Base-by-base conservation (phyloP, 768 basidiomycete genomes). In the Rhodotorula paludigena region DNA sequence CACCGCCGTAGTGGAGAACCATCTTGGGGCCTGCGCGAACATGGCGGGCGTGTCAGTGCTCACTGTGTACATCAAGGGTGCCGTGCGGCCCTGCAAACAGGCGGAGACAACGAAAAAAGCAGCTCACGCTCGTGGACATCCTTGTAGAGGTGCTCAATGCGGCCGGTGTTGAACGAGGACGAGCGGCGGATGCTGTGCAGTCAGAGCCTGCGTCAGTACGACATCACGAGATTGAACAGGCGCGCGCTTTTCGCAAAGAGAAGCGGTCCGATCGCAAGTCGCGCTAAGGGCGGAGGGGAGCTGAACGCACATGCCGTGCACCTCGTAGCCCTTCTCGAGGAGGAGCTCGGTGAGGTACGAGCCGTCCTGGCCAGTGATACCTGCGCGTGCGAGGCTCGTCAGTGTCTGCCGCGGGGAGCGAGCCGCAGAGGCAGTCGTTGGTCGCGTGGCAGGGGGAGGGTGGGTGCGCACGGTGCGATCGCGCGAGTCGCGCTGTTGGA, bases 131-230 rank as follows among this genome's bases (percentile, higher is more conserved):
- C 90, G 75, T 94, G 92, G 74, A 89, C 88, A 79, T 96, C 93
- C 74, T 85, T 85, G 80, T 93, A 93, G 33, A 97, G 85, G 80
- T 96, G 90, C 75, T 94, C 88, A 75, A 98, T 82, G 76, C 93
- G 88, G 74, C 89, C 89, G 62, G 93, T 98, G 80, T 98, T 98
- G 86, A 98, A 98, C 75, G 89, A 92, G 30, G 94, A 97, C 39
- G 92, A 96, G 64, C 93, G 89, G 74, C 93, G 89, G 75, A 98
- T 96, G 81, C 96, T 92, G 48, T 89, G n/a, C 20, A 23, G 28
- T 23, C 23, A 36, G 64, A 6, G 11, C 14, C 25, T 28, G 20
- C 10, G 2, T 5, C 5, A 36, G 52, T 33, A 20, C 9, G 12
- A 38, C 54, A 30, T 2, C n/a, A n/a, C n/a, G n/a, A n/a, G n/a